Conservation (phyloP, 208 protist genomes). For the Crithidia acanthocephali region DNA sequence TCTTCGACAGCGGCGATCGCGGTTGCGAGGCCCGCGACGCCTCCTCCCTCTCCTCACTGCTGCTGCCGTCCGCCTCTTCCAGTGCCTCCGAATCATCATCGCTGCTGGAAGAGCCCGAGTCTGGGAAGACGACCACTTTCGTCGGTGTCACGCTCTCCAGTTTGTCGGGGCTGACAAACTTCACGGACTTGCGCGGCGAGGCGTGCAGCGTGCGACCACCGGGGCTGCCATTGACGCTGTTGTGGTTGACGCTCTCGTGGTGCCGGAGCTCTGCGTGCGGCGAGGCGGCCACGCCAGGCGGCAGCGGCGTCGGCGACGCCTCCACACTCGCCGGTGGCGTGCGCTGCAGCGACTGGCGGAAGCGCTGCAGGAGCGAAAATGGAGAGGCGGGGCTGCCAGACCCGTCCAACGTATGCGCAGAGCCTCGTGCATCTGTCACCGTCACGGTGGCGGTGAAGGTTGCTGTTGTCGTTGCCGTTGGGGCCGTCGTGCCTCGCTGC, state of each 20-base stretch:
- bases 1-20: slow-evolving; percentile 11
- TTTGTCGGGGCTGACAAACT: slow-evolving; percentile 59
- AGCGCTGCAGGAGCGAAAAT: slow-evolving; percentile 7
- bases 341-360: slow-evolving; percentile 12
- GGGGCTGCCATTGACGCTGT: neutral
- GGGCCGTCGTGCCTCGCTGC: neutral
- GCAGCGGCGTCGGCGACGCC: slow-evolving; percentile 15
- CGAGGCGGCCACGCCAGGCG: neutral
- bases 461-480: neutral
- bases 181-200: slow-evolving; percentile 77
- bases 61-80: slow-evolving; percentile 2
- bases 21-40: slow-evolving; percentile 1
- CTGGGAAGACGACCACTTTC: slow-evolving; percentile 16
- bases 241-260: neutral
- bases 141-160: slow-evolving; percentile 54
- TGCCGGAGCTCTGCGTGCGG: neutral
- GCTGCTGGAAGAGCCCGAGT: slow-evolving; percentile 2
- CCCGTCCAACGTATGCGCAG: neutral
- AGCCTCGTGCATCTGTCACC: neutral
- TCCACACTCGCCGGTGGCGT: neutral
- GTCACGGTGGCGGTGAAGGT: neutral
- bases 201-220: neutral
- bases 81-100: slow-evolving; percentile 18
- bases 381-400: neutral
- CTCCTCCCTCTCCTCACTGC: slow-evolving; percentile 14